Evolutionary conservation across 805 yeast species (phyloP).

Genomic region (Barnettozyma populi): DNA sequence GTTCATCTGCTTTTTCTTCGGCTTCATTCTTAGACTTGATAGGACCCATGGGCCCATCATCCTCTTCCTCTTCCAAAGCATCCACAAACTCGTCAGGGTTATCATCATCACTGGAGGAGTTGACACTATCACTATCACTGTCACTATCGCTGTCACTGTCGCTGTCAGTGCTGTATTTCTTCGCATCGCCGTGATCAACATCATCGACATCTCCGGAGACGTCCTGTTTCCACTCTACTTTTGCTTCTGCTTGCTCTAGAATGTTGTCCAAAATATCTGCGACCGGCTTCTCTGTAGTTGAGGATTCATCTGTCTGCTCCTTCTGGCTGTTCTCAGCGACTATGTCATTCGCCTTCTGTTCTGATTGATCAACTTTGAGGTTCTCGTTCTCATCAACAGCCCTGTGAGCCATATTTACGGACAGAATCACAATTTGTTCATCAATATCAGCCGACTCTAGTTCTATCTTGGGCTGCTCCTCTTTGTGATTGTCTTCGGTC

Average conservation of each 20-base stretch:
- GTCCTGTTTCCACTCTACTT: conserved; percentile 3
- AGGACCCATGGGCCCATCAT: conserved; percentile 35
- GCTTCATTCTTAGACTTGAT: conserved; percentile 77
- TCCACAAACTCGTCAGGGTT: conserved; percentile 11
- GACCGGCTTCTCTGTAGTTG: neutral
- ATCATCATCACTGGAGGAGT: neutral
- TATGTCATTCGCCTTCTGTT: neutral
- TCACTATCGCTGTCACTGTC: conserved; percentile 6
- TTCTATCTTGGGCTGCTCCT: neutral
- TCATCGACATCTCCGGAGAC: conserved; percentile 17
- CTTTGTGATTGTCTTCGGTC: neutral
- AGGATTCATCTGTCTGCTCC: neutral
- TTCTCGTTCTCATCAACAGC: neutral
- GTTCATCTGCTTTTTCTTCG: conserved; percentile 60
- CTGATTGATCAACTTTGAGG: too few species aligned
- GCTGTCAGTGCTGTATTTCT: too few species aligned
- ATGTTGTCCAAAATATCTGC: conserved; percentile 6
- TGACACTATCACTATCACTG: conserved; percentile 7
- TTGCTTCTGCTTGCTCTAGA: conserved; percentile 1
- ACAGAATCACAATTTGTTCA: neutral
- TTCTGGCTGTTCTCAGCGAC: neutral
- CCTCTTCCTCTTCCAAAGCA: conserved; percentile 16
- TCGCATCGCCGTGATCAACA: too few species aligned
- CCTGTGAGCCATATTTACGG: neutral
- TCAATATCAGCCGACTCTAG: neutral